Evolutionary conservation across 805 yeast species (phyloP).

Genomic region (Yarrowia sp.): DNA sequence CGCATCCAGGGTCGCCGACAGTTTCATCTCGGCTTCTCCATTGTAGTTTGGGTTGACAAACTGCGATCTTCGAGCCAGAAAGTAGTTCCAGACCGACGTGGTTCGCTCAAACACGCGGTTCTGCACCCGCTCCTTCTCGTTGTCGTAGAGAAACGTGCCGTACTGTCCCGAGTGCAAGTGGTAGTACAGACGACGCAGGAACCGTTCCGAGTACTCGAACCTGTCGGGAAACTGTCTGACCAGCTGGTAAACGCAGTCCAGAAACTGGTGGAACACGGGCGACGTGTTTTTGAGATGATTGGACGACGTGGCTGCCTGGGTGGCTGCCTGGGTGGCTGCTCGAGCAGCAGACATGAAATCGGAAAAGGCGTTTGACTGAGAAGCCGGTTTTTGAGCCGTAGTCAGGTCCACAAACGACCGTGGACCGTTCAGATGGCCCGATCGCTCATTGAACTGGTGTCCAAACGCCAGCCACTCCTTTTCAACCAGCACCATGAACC

Average conservation of each 20-base stretch:
- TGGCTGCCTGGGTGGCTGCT: conserved; percentile 46
- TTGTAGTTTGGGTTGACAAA: conserved; percentile 64
- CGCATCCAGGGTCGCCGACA: conserved; percentile 47
- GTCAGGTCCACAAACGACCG: conserved; percentile 31
- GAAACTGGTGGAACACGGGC: conserved; percentile 92
- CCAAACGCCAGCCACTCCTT: conserved; percentile 98
- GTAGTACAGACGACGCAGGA: conserved; percentile 80
- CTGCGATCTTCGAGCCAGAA: conserved; percentile 73
- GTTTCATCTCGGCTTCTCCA: conserved; percentile 44
- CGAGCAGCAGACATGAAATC: conserved; percentile 38
- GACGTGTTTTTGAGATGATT: conserved; percentile 70
- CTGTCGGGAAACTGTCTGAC: conserved; percentile 68
- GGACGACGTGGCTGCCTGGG: conserved; percentile 57
- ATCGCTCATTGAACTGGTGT: conserved; percentile 82
- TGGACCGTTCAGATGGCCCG: conserved; percentile 64
- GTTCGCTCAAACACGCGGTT: conserved; percentile 58
- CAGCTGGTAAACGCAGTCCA: conserved; percentile 87
- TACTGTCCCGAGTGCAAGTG: conserved; percentile 94
- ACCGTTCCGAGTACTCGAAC: conserved; percentile 90
- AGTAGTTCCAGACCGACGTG: conserved; percentile 92
- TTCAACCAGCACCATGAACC: conserved; percentile 83
- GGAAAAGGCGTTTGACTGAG: conserved; percentile 19
- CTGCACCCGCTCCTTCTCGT: conserved; percentile 67
- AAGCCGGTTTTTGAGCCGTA: conserved; percentile 1
- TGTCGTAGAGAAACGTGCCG: conserved; percentile 84